Evolutionary conservation across 2,329 filamentous ascomycete species (phyloP), one percentile per base, ranked within the genome.

Genomic region (Colletotrichum salicis): DNA sequence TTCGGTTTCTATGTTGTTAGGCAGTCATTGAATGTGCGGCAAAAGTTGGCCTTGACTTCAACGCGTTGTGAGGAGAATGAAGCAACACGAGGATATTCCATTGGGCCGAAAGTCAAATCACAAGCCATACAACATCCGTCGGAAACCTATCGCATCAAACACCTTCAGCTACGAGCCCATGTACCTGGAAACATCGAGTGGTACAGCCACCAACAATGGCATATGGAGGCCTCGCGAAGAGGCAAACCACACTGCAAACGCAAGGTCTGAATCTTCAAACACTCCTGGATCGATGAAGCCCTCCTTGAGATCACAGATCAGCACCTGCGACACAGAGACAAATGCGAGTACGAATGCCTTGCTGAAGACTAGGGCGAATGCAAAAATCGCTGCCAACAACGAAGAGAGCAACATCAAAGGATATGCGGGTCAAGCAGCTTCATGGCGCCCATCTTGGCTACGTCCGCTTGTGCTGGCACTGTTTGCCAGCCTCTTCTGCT

Each of bases 391-490:
- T n/a, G 56, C 15, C 15, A 45, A 48, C 15, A n/a, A 22, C 8
- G 48, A 27, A 6, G 41, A 70, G 15, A 19, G 56, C n/a, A 11
- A 31, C 8, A 4, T 24, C 7, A 31, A 22, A 5, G 27, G 22
- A 6, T 33, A 13, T 5, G 27, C 15, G 24, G 27, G 51, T 22
- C 8, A 13, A 19, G 37, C 15, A 1, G 33, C 31, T 11, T 56
- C 48, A 11, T 70, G 67, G 67, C 54, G 63, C 6, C 67, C 67
- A 3, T 19, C 37, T 31, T 70, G 67, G 67, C 63, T 70, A 5
- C 63, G 56, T 27, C 48, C 67, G 6, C 24, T 31, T 13, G 56
- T 51, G 12, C 35, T 70, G 15, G 48, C n/a, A 27, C 4, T 29
- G 1, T 70, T 70, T 24, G 56, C 48, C 29, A 37, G 31, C 37